phyloP scores from a whole-genome alignment of 139 green algal species.

The Chlamydomonas incerta region DNA sequence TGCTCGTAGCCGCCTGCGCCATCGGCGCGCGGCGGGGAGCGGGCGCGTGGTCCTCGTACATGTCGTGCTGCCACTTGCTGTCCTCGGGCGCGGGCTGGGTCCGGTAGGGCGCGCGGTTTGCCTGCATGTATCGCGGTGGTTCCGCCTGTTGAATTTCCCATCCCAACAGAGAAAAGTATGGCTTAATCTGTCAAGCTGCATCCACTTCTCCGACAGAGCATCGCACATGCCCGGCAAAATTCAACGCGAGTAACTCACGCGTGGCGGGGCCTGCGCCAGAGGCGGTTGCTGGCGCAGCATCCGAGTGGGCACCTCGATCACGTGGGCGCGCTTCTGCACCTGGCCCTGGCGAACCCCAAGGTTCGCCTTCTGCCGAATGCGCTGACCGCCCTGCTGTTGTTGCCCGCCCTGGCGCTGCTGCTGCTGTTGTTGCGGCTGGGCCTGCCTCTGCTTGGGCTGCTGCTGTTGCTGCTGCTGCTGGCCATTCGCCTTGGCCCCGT shows the following conservation, averaged over 20 bases:
- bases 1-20: too few species aligned
- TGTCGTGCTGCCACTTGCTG: slow-evolving; percentile 31
- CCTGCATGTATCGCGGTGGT: too few species aligned
- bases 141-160: too few species aligned
- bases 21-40: not conserved
- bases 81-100: slow-evolving; percentile 7
- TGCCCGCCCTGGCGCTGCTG: not conserved
- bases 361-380: not conserved
- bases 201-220: too few species aligned
- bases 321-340: slow-evolving; percentile 4
- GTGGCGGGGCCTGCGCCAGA: not conserved
- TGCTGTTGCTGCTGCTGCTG: slow-evolving; percentile 6
- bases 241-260: not conserved
- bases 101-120: too few species aligned
- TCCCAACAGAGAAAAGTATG: too few species aligned
- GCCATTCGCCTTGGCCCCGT: not conserved
- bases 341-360: slow-evolving; percentile 10
- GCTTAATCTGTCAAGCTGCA: too few species aligned
- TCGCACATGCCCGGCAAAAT: too few species aligned
- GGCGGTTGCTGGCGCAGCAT: not conserved
- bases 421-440: not conserved
- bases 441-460: not conserved
- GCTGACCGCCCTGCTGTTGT: slow-evolving; percentile 7
- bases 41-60: not conserved
- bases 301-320: slow-evolving; percentile 10